These are phyloP conservation scores for Leccinum broughii DNA, from an alignment of 768 basidiomycete genomes.

Conservation along the genomic window DNA sequence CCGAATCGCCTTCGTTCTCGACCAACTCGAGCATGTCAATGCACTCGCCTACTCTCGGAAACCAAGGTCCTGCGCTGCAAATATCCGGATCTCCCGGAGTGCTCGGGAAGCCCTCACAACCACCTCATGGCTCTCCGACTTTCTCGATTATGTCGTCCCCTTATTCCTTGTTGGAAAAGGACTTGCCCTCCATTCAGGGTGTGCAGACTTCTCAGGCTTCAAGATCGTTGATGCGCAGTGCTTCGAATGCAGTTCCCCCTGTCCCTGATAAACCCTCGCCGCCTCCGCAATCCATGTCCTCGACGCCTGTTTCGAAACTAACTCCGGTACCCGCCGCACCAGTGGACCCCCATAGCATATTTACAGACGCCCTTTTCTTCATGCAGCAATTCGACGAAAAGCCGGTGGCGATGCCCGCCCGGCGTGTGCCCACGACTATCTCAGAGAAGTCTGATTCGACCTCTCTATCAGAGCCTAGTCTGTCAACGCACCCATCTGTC, in stretches of 20 bases:
- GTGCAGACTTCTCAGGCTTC: conserved; percentile 22
- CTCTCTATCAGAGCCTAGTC: conserved; percentile 33
- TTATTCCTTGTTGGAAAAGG: conserved; percentile 33
- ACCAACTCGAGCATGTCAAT: conserved; percentile 29
- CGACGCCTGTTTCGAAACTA: conserved; percentile 32
- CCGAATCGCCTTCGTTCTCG: conserved; percentile 35
- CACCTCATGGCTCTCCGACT: conserved; percentile 26
- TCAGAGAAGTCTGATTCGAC: conserved; percentile 42
- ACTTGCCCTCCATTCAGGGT: conserved; percentile 35
- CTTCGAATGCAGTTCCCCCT: conserved; percentile 24
- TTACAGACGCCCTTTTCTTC: conserved; percentile 63
- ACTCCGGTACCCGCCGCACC: conserved; percentile 11
- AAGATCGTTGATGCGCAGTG: conserved; percentile 17
- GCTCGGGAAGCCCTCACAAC: conserved; percentile 19
- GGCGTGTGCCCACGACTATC: conserved; percentile 48
- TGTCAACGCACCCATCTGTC: conserved; percentile 15
- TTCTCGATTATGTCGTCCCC: conserved; percentile 40
- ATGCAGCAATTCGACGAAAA: conserved; percentile 58
- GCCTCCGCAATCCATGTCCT: conserved; percentile 16
- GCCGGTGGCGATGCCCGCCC: conserved; percentile 21
- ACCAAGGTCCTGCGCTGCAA: conserved; percentile 16
- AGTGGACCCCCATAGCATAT: conserved; percentile 39
- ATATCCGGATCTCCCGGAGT: conserved; percentile 18
- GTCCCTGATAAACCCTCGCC: conserved; percentile 29
- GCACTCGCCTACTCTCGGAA: conserved; percentile 18